Percentiles rank a stretch among this genome's conserved stretches.
Evolutionary conservation across 2,329 filamentous ascomycete genomes (phyloP).

Genomic region (Aspergillus bombycis): DNA sequence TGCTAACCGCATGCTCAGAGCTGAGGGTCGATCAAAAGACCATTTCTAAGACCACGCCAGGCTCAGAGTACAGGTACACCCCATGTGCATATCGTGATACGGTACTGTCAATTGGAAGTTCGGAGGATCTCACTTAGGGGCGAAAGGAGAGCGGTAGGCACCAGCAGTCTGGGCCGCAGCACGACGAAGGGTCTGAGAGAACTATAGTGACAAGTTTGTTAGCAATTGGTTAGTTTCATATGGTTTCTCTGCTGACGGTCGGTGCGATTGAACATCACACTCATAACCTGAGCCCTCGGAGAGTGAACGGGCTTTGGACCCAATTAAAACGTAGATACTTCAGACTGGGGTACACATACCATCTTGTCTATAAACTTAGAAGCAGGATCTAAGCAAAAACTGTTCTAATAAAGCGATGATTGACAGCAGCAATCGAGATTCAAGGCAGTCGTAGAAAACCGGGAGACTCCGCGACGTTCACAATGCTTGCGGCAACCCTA

Average conservation of each 20-base stretch:
- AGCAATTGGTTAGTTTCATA: constrained; percentile 20
- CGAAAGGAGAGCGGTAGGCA: constrained; percentile 60
- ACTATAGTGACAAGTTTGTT: constrained; percentile 24
- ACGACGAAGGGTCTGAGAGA: constrained; percentile 40
- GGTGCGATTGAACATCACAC: neutral
- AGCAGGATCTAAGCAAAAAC: constrained; percentile 31
- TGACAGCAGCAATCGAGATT: constrained; percentile 19
- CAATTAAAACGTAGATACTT: neutral
- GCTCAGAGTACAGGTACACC: neutral
- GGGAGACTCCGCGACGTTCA: constrained; percentile 33
- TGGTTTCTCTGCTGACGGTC: neutral
- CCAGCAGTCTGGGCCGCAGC: constrained; percentile 39
- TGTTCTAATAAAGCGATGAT: constrained; percentile 26
- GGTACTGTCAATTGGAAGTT: neutral
- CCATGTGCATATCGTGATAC: neutral
- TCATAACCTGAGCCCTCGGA: neutral
- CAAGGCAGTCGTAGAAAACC: constrained; percentile 37
- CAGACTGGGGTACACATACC: constrained; percentile 27
- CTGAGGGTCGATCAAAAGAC: neutral
- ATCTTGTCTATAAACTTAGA: constrained; percentile 31
- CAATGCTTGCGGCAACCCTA: constrained; percentile 22
- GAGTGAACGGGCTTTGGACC: neutral
- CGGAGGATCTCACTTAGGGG: constrained; percentile 55
- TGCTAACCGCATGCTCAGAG: neutral
- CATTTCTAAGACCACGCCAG: too few species aligned